Percentiles rank a stretch among this genome's conserved stretches.
Conservation (phyloP, 2,329 filamentous ascomycete genomes). For the Diplocarpon mali region DNA sequence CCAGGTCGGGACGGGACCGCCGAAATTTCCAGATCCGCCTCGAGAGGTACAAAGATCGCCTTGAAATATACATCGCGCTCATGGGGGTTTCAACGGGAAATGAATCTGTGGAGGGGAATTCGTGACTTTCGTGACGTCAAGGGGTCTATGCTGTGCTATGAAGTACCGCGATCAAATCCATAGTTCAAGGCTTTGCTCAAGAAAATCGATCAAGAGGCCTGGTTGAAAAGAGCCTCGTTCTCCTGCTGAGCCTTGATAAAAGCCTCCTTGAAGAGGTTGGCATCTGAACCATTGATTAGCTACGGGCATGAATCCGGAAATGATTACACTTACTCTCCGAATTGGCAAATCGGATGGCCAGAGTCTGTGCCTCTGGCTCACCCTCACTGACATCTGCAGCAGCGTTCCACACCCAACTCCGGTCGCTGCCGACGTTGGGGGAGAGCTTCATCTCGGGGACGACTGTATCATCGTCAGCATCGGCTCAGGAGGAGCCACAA, state of each 20-base stretch:
- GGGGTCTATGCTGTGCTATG: slow-evolving; percentile 16
- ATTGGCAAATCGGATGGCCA: slow-evolving; percentile 97
- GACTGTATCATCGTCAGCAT: slow-evolving; percentile 11
- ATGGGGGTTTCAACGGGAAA: slow-evolving; percentile 13
- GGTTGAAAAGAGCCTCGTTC: slow-evolving; percentile 76
- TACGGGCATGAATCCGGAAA: background rate
- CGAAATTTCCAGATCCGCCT: slow-evolving; percentile 14
- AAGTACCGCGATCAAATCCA: slow-evolving; percentile 11
- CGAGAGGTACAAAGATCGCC: slow-evolving; percentile 15
- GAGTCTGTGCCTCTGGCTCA: slow-evolving; percentile 87
- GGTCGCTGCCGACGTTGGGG: slow-evolving; percentile 94
- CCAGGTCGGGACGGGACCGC: slow-evolving; percentile 14
- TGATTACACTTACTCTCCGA: slow-evolving; percentile 65
- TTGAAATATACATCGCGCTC: slow-evolving; percentile 18
- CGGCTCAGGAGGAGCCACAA: background rate
- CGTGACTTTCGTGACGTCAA: slow-evolving; percentile 20
- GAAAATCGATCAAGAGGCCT: slow-evolving; percentile 28
- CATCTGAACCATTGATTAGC: slow-evolving; percentile 47
- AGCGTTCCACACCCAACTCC: slow-evolving; percentile 99
- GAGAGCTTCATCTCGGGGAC: slow-evolving; percentile 98
- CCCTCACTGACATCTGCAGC: slow-evolving; percentile 97
- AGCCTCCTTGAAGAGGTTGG: slow-evolving; percentile 93
- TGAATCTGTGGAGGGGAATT: slow-evolving; percentile 16
- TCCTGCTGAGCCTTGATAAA: slow-evolving; percentile 96
- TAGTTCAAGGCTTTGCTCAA: slow-evolving; percentile 9